Evolutionary conservation across 352 stramenopile species (phyloP).

Genomic region (Phytophthora quininea): DNA sequence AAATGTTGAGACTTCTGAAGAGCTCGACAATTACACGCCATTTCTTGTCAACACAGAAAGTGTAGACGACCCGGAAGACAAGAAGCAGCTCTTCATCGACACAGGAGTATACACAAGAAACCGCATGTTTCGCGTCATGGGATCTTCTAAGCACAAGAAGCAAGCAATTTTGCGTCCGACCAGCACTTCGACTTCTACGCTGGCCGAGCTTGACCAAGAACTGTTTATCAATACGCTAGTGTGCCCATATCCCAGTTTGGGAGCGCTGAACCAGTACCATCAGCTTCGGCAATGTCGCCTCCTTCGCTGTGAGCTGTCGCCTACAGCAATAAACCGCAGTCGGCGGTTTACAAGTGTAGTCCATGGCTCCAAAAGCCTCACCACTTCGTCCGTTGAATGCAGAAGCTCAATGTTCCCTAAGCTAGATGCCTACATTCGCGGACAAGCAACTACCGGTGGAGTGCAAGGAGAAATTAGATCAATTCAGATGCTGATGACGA

Average conservation of each 20-base stretch:
- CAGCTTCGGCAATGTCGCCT: constrained; percentile 25
- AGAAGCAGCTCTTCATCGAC: constrained; percentile 90
- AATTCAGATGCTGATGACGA: constrained; percentile 84
- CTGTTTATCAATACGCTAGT: constrained; percentile 64
- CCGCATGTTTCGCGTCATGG: constrained; percentile 94
- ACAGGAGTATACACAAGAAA: constrained; percentile 96
- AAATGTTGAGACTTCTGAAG: constrained; percentile 23
- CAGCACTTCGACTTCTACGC: neutral
- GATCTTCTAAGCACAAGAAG: constrained; percentile 94
- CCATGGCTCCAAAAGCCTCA: constrained; percentile 16
- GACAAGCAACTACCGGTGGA: constrained; percentile 55
- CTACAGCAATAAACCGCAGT: constrained; percentile 6
- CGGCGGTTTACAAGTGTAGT: constrained; percentile 7
- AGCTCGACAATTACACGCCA: constrained; percentile 17
- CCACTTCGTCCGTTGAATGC: constrained; percentile 52
- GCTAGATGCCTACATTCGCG: constrained; percentile 76
- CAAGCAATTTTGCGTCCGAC: constrained; percentile 49
- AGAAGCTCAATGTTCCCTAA: constrained; percentile 54
- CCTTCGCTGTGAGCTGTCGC: constrained; percentile 39
- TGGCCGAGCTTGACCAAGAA: constrained; percentile 33
- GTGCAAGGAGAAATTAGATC: constrained; percentile 90
- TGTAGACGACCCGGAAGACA: constrained; percentile 19
- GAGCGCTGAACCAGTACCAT: constrained; percentile 22
- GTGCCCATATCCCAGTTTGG: constrained; percentile 58
- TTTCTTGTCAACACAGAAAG: constrained; percentile 42